Evolutionary conservation across 129 eudicot genomes (phyloP), one percentile per base, ranked within the genome.

Genomic region (Pseudognaphalium luteoalbum): DNA sequence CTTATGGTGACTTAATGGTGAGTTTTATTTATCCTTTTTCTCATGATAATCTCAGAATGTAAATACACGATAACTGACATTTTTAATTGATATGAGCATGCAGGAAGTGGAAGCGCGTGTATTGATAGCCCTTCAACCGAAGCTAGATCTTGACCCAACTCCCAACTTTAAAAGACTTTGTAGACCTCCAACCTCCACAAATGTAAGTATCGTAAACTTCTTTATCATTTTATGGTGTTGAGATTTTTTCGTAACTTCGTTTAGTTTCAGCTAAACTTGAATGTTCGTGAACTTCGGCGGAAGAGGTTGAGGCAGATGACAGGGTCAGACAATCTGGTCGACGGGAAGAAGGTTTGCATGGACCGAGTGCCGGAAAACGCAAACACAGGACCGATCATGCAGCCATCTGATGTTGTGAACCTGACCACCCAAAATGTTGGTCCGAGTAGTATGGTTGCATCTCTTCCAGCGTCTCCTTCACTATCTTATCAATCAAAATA

Each of bases 1-100:
- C 97, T 64, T 94, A 94, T 64, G 97, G 97, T 78, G 99, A 94
- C 86, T 81, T 94, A 75, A 91, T 94, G 99, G 98, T 93, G 79
- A 83, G 91, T 54, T 42, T 61, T 32, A n/a, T n/a, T n/a, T n/a
- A n/a, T n/a, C n/a, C n/a, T 51, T 68, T 41, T 58, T 52, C 6
- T 47, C 54, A 28, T 68, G 84, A 52, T 66, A 22, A 25, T 75
- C 39, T 52, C 19, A 20, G 25, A 14, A 66, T 29, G 54, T 19
- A 19, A 65, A 70, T 61, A 25, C 29, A 21, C 16, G 25, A 28
- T 64, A 74, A 69, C 56, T 85, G 29, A 72, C 29, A 8, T 56
- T 22, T 56, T 22, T 63, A 29, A n/a, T 74, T 74, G 5, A 12
- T 42, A 28, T 33, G 68, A 81, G 80, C 47, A 0, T 88, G 70